A percentile compares a stretch with the other conserved stretches of the same genome.
Conservation (phyloP, 768 basidiomycete genomes). For the Mycena galopus region DNA sequence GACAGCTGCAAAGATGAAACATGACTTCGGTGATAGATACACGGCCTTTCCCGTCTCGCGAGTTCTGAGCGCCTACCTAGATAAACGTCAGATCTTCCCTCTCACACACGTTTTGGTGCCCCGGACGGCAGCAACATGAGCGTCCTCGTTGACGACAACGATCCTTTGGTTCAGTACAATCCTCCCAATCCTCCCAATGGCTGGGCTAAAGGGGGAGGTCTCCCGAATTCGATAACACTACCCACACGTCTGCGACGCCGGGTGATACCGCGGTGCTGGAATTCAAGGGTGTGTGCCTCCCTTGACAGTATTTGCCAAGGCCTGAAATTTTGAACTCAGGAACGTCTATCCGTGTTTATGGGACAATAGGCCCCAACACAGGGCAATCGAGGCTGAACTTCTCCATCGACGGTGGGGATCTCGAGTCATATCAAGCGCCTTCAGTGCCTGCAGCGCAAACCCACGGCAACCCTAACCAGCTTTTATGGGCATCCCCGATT, state of each 20-base stretch:
- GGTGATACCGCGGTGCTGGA: neutral
- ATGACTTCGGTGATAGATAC: no score
- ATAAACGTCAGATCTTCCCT: no score
- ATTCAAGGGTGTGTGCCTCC: slow-evolving; percentile 4
- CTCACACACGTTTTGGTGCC: no score
- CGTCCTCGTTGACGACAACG: slow-evolving; percentile 14
- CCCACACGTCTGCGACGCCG: neutral
- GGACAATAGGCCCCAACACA: neutral
- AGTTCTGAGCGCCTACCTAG: neutral
- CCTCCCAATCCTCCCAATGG: neutral
- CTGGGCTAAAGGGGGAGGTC: neutral
- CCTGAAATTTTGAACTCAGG: neutral
- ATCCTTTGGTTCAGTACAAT: neutral
- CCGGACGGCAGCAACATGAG: neutral
- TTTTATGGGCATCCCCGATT: neutral
- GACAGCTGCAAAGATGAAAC: neutral
- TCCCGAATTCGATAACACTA: neutral
- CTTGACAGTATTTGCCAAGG: neutral
- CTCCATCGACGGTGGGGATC: neutral
- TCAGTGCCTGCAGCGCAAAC: neutral
- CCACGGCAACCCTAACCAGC: neutral
- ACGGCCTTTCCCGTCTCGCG: no score
- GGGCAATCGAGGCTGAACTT: neutral
- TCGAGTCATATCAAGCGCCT: neutral
- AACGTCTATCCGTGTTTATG: slow-evolving; percentile 8